A percentile compares a stretch with the other conserved stretches of the same genome.
Evolutionary conservation across 768 basidiomycete genomes (phyloP).

Genomic region (Boletus rubescentipes): DNA sequence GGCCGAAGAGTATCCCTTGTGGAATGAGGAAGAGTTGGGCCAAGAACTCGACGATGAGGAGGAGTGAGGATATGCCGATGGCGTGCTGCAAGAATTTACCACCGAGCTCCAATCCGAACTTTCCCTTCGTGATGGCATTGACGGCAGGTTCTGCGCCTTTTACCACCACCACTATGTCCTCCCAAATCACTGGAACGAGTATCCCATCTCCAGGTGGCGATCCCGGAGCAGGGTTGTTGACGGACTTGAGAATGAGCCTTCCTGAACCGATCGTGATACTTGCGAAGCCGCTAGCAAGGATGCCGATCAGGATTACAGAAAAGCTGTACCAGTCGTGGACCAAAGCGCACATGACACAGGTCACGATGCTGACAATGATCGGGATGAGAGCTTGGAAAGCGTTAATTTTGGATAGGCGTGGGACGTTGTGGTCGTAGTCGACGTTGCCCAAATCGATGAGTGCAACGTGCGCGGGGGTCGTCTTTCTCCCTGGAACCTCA

Average conservation of each 20-base stretch:
- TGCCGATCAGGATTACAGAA: slow-evolving; percentile 31
- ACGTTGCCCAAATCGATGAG: slow-evolving; percentile 17
- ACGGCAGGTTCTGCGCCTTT: slow-evolving; percentile 29
- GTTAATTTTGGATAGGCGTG: background rate
- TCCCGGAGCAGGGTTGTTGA: slow-evolving; percentile 11
- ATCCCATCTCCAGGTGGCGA: slow-evolving; percentile 30
- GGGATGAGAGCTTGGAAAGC: slow-evolving; percentile 22
- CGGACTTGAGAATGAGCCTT: slow-evolving; percentile 14
- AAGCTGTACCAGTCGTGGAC: slow-evolving; percentile 33
- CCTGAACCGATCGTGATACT: slow-evolving; percentile 28
- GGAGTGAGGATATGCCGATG: slow-evolving; percentile 27
- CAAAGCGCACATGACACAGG: slow-evolving; percentile 24
- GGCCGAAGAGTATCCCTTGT: slow-evolving; percentile 33
- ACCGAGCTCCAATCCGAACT: slow-evolving; percentile 19
- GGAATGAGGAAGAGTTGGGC: slow-evolving; percentile 34
- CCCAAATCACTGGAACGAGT: slow-evolving; percentile 10
- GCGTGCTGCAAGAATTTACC: background rate
- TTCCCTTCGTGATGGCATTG: slow-evolving; percentile 30
- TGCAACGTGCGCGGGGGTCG: slow-evolving; percentile 13
- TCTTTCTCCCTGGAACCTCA: slow-evolving; percentile 13
- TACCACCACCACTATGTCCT: slow-evolving; percentile 25
- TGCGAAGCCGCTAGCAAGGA: slow-evolving; percentile 30
- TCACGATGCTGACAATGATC: slow-evolving; percentile 23
- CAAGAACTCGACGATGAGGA: slow-evolving; percentile 31
- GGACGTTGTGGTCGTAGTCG: background rate